Evolutionary conservation across 176 grass and related monocot genomes (phyloP).

Genomic region (Canna indica): DNA sequence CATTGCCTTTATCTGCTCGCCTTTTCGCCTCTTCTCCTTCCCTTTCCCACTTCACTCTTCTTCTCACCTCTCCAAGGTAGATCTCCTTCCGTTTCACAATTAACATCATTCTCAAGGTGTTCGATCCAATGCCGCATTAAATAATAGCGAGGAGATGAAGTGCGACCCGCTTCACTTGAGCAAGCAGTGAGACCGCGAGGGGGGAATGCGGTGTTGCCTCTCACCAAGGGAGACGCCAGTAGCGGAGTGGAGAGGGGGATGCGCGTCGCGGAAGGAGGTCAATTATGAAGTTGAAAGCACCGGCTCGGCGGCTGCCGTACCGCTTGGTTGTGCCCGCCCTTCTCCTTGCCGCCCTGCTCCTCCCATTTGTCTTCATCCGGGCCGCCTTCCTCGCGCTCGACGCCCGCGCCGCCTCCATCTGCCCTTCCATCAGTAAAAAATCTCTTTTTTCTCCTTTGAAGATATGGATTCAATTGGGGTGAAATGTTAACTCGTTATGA

Average conservation of each 20-base stretch:
- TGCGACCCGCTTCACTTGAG: neutral
- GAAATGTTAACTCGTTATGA: neutral
- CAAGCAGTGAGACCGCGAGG: neutral
- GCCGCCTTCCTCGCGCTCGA: constrained; percentile 69
- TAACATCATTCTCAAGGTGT: neutral
- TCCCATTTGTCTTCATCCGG: constrained; percentile 50
- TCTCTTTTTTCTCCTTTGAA: neutral
- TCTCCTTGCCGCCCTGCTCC: constrained; percentile 59
- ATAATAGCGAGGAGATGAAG: neutral
- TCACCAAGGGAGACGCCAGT: neutral
- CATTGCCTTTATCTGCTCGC: neutral
- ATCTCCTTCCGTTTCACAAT: neutral
- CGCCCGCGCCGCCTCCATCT: constrained; percentile 56
- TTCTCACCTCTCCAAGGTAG: neutral
- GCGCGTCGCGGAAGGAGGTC: neutral
- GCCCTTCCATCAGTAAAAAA: constrained; percentile 40
- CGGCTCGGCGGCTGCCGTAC: constrained; percentile 26
- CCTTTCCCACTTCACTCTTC: neutral
- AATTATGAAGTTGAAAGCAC: constrained; percentile 17
- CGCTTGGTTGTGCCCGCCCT: constrained; percentile 42
- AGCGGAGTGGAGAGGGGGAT: too few relatives aligned
- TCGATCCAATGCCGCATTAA: neutral
- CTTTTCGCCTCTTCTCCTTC: neutral
- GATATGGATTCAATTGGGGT: neutral
- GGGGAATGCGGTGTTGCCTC: neutral